Evolutionary conservation across 2,329 filamentous ascomycete genomes (phyloP).

Genomic region (Acrocalymma vagum): DNA sequence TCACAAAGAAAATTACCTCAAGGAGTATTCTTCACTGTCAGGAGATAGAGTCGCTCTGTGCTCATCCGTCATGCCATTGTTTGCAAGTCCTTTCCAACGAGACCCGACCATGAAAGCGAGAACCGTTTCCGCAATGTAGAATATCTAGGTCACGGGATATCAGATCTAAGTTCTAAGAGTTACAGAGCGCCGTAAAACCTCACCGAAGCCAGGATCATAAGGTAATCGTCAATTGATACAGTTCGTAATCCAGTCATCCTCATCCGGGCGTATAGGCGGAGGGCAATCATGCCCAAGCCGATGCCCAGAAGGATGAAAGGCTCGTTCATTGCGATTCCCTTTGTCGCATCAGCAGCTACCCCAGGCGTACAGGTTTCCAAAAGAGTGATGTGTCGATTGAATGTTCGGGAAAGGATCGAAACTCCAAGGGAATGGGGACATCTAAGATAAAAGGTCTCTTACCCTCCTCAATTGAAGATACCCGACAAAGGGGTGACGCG

Average conservation of each 20-base stretch:
- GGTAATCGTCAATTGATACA: constrained; percentile 67
- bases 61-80: constrained; percentile 59
- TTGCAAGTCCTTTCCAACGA: constrained; percentile 53
- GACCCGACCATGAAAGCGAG: constrained; percentile 60
- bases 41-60: constrained; percentile 47
- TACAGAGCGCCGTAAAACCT: constrained; percentile 19
- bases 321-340: no score
- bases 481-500: no score
- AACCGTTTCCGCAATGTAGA: constrained; percentile 60
- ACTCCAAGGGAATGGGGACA: no score
- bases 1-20: constrained; percentile 5
- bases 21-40: constrained; percentile 16
- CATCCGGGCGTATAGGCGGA: constrained; percentile 62
- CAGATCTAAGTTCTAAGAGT: background rate
- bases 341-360: no score
- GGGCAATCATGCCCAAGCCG: constrained; percentile 55
- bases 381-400: no score
- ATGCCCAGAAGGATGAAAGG: no score
- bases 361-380: no score
- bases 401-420: no score
- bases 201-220: constrained; percentile 65
- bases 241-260: constrained; percentile 57
- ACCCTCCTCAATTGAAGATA: no score
- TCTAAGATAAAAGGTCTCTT: no score
- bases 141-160: no score